Conservation (phyloP, 176 grass and related monocot genomes). For the Avena eriantha region DNA sequence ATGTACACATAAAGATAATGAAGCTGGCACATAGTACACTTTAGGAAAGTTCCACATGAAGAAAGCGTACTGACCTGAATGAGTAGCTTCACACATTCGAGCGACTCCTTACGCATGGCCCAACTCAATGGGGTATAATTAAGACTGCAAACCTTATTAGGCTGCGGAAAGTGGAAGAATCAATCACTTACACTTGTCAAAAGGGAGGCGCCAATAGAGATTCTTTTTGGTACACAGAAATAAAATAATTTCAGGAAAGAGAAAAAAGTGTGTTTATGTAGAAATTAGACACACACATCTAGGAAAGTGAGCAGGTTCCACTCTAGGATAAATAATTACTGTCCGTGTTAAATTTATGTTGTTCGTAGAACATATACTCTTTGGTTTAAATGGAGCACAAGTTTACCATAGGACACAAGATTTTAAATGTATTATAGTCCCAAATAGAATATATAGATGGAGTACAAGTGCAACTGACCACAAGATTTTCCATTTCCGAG, state of each 20-base stretch:
- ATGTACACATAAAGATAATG: background rate
- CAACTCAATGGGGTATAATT: constrained; percentile 1
- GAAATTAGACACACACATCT: background rate
- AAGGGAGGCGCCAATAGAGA: background rate
- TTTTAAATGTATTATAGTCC: background rate
- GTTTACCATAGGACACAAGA: background rate
- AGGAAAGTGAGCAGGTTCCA: background rate
- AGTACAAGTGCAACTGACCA: background rate
- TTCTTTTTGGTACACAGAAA: background rate
- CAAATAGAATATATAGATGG: background rate
- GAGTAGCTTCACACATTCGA: constrained; percentile 9
- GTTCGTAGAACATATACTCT: background rate
- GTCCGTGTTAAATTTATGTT: background rate
- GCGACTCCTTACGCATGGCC: background rate
- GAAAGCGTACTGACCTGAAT: constrained; percentile 10
- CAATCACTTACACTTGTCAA: background rate
- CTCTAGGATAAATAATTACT: background rate
- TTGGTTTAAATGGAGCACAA: background rate
- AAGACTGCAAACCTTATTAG: constrained; percentile 20
- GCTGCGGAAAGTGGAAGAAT: constrained; percentile 13
- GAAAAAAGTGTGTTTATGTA: background rate
- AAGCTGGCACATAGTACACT: background rate
- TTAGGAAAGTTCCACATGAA: background rate
- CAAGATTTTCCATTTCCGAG: background rate
- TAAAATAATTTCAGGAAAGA: background rate